These are phyloP conservation scores for Colletotrichum echinochloae DNA, from an alignment of 2,329 filamentous ascomycete species.

Conservation along the genomic window DNA sequence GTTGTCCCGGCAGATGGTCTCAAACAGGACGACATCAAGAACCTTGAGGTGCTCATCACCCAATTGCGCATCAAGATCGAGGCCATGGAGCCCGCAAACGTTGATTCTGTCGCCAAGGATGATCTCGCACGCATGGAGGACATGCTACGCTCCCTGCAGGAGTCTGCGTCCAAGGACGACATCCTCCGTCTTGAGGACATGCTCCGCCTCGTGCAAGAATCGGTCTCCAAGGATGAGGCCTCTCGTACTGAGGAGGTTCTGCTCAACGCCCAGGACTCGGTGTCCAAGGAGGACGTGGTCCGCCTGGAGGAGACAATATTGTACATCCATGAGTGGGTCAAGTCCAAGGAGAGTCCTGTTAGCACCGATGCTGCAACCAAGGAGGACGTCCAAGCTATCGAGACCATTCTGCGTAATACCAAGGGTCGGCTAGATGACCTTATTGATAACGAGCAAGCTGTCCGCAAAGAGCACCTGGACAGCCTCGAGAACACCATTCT, in stretches of 20 bases:
- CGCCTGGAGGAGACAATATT: constrained; percentile 64
- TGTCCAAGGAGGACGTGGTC: constrained; percentile 58
- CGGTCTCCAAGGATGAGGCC: constrained; percentile 34
- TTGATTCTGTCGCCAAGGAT: constrained; percentile 53
- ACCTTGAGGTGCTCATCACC: constrained; percentile 84
- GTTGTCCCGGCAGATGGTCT: constrained; percentile 65
- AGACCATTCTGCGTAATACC: constrained; percentile 89
- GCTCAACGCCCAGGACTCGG: constrained; percentile 58
- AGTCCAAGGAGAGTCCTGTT: constrained; percentile 38
- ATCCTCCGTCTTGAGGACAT: constrained; percentile 58
- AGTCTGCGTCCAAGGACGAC: constrained; percentile 54
- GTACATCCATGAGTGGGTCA: constrained; percentile 64
- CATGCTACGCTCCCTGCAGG: constrained; percentile 57
- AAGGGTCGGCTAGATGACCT: constrained; percentile 88
- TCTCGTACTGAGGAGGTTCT: constrained; percentile 64
- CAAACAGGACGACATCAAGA: constrained; percentile 82
- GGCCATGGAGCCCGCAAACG: constrained; percentile 67
- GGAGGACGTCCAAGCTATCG: constrained; percentile 91
- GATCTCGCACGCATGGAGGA: constrained; percentile 52
- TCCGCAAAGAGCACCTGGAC: constrained; percentile 74
- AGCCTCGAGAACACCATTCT: constrained; percentile 74
- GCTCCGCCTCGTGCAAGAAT: constrained; percentile 52
- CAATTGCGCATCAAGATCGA: constrained; percentile 89
- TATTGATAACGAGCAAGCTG: constrained; percentile 77
- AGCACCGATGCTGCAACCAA: constrained; percentile 70